Evolutionary conservation across 345 rosid genomes (phyloP).

Genomic region (Citrus cavaleriei): DNA sequence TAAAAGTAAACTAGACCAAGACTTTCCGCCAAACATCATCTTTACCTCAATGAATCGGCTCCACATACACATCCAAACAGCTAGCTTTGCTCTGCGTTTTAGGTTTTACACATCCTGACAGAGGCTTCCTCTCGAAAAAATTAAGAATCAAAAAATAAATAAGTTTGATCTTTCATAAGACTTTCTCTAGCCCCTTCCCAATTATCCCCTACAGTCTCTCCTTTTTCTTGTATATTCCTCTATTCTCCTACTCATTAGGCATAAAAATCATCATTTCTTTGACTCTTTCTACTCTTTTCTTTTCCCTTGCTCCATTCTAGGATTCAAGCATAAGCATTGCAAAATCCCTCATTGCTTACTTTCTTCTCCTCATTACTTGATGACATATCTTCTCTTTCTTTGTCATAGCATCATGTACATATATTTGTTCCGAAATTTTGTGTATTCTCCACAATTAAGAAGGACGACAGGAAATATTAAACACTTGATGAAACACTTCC

Average conservation of each 20-base stretch:
- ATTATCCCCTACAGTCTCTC: neutral
- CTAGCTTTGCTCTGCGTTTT: neutral
- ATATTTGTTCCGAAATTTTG: neutral
- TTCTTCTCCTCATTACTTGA: neutral
- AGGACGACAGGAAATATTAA: neutral
- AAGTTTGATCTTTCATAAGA: neutral
- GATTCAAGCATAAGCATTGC: neutral
- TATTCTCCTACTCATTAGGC: neutral
- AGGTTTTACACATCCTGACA: neutral
- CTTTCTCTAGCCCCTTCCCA: neutral
- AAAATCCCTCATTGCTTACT: neutral
- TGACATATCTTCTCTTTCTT: neutral
- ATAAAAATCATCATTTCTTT: neutral
- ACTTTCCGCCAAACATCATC: neutral
- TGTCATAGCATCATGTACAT: neutral
- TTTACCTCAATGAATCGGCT: neutral
- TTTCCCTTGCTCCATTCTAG: neutral
- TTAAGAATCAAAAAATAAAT: neutral
- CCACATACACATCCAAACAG: neutral
- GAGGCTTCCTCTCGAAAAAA: neutral
- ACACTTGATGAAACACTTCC: neutral
- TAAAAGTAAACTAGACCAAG: neutral
- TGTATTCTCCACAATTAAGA: neutral
- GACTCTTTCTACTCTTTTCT: neutral
- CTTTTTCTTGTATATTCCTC: neutral